Base-by-base conservation (phyloP, 2,329 filamentous ascomycete genomes). In the Penicillium sp. region DNA sequence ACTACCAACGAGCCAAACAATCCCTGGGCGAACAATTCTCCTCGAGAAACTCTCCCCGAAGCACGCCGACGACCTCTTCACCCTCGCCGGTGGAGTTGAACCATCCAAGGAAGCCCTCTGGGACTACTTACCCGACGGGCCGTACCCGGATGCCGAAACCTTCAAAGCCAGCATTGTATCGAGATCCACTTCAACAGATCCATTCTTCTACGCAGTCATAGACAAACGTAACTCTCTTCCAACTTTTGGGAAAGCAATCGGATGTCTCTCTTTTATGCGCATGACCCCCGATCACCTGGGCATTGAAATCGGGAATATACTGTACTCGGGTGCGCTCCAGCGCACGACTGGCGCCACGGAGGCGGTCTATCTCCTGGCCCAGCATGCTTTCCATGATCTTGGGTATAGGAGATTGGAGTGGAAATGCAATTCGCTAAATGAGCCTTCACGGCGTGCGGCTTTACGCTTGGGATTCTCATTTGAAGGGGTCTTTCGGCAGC, bases 361-460 rank as follows among this genome's bases (percentile, higher is more conserved):
- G 66, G 77, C 79, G 0, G 76, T 82, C 58, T 86, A 81, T 57
- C 71, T 88, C 1, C 67, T 86, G n/a, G 75, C 82, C 42, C 72
- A 73, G 37, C 74, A 83, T 53, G 78, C 78, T 0, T 83, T 88
- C 61, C 79, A 82, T 4, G 74, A 77, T 2, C 66, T 87, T 22
- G 77, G 80, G 0, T 85, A 83, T 65, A 69, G 79, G 4, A 74
- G 85, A 8, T 78, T 86, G 4, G 85, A 87, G 67, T 88, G 86
- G 85, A 88, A 88, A 63, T 84, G 82, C 51, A 79, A 88, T 65
- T 61, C 76, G 16, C 70, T 84, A 11, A 88, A 88, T 64, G 73
- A 62, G 35, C 74, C 79, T 0, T 85, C 82, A 43, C 72, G 77
- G 14, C 72, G 77, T 4, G 85, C 85, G 0, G 86, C 85, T 0